Percentiles rank a stretch among this genome's conserved stretches.
Evolutionary conservation across 768 basidiomycete species (phyloP).

Genomic region (Leccinum sublutescens): DNA sequence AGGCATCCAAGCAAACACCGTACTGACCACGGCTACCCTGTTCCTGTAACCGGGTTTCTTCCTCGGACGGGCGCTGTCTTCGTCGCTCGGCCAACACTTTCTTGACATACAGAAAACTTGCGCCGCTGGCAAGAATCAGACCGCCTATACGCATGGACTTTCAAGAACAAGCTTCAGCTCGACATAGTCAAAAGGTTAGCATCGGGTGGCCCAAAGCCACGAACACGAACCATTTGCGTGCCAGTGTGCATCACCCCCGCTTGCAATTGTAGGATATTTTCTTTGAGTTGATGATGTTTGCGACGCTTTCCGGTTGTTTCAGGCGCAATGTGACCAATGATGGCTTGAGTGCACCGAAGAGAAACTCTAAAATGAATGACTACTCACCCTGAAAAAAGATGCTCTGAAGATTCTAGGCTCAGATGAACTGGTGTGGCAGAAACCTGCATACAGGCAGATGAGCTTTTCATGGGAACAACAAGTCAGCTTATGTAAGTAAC

Average conservation of each 20-base stretch:
- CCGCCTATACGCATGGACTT: constrained; percentile 28
- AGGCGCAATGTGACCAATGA: not conserved
- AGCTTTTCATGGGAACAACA: not conserved
- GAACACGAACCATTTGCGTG: constrained; percentile 17
- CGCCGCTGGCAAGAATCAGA: constrained; percentile 29
- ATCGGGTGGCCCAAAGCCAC: not conserved
- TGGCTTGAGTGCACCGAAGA: not conserved
- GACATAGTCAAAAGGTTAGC: not conserved
- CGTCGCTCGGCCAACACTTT: constrained; percentile 28
- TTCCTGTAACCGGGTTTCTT: constrained; percentile 18
- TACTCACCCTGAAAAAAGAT: constrained; percentile 11
- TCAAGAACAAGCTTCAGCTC: not conserved
- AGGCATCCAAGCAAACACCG: not conserved
- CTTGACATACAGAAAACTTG: constrained; percentile 32
- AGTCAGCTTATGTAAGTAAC: not conserved
- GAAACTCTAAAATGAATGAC: not conserved
- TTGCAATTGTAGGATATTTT: not conserved
- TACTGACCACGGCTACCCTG: constrained; percentile 2
- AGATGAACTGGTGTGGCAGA: constrained; percentile 10
- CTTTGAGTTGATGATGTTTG: not conserved
- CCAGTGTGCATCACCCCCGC: constrained; percentile 14
- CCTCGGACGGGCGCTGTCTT: constrained; percentile 16
- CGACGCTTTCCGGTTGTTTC: constrained; percentile 3
- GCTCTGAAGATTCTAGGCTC: not conserved
- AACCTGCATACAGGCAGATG: not conserved